Evolutionary conservation across 352 stramenopile species (phyloP), one percentile per base, ranked within the genome.

Genomic region (Phytophthora ramorum): DNA sequence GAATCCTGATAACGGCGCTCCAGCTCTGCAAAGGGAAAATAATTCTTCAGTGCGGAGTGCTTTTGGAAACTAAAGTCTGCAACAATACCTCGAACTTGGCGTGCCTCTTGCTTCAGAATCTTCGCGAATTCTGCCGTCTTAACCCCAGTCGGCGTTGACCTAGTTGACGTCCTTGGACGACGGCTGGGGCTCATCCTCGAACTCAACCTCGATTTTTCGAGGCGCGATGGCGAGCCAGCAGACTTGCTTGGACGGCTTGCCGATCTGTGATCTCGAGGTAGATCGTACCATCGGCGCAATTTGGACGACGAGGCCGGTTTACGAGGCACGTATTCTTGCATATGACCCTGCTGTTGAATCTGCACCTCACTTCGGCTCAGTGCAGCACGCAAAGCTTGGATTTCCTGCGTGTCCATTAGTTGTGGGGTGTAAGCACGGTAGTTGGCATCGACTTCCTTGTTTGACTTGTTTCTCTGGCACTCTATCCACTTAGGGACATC

Each of bases 381-480:
- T 14, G 73, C 60, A 40, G 47, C 48, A n/a, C 80, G 75, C 48
- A 92, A 52, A 34, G 62, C 34, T 4, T 71, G 65, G 56, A 90
- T 87, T 40, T 78, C 79, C 13, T 67, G 52, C 6, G 63, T 77
- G 54, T 91, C 78, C 83, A 91, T 90, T 40, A 89, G 54, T 53
- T 85, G 75, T 13, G 79, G 67, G 4, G 58, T 74, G 53, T 89
- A 90, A 12, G 35, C 52, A 2, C 75, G 63, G 19, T 61, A 56
- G 9, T 78, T 48, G 2, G 28, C 54, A 10, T 14, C 5, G 4
- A 19, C 22, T 17, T 57, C 43, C 47, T 38, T 14, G 6, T 52
- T 47, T 8, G 28, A 24, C 7, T 55, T 53, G n/a, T 69, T 56
- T 8, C 50, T 64, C 43, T 41, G 24, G 7, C 55, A 5, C 38